These are phyloP conservation scores for Fusarium mexicanum DNA, from an alignment of 2,329 filamentous ascomycete species.

Conservation along the genomic window DNA sequence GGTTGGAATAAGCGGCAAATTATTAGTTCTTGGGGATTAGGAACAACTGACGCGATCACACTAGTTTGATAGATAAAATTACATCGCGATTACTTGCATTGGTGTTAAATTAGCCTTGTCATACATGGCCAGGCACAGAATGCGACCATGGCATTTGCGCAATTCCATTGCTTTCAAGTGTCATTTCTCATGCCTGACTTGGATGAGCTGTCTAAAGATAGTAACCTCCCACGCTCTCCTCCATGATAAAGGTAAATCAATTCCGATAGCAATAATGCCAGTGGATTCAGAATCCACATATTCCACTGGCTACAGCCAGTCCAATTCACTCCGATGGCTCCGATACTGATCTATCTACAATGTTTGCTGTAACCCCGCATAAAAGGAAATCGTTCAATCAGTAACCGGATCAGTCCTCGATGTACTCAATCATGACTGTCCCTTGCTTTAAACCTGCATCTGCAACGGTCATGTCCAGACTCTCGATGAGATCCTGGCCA, in stretches of 20 bases:
- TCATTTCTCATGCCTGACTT: slow-evolving; percentile 12
- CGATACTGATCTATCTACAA: slow-evolving; percentile 36
- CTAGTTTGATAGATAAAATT: slow-evolving; percentile 3
- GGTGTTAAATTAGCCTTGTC: slow-evolving; percentile 1
- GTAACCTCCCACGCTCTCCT: slow-evolving; percentile 12
- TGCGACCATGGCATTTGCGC: not conserved
- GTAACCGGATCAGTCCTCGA: slow-evolving; percentile 60
- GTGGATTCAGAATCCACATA: slow-evolving; percentile 17
- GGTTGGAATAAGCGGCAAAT: slow-evolving; percentile 7
- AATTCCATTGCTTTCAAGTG: not conserved
- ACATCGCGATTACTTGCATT: slow-evolving; percentile 1
- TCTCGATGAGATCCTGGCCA: slow-evolving; percentile 83
- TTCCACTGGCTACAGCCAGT: slow-evolving; percentile 25
- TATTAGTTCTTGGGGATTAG: not conserved
- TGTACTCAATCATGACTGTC: slow-evolving; percentile 94
- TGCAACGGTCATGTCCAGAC: slow-evolving; percentile 77
- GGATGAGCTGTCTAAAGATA: slow-evolving; percentile 31
- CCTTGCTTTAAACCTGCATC: slow-evolving; percentile 90
- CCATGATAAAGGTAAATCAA: slow-evolving; percentile 16
- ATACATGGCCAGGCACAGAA: not conserved
- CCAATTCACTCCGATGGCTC: slow-evolving; percentile 33
- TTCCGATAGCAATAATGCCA: slow-evolving; percentile 11
- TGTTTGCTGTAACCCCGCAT: slow-evolving; percentile 29
- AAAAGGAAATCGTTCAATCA: slow-evolving; percentile 20
- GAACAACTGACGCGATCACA: not conserved